Percentiles rank a stretch among this genome's conserved stretches.
Evolutionary conservation across 2,329 filamentous ascomycete genomes (phyloP).

Genomic region (Fusarium albidum): DNA sequence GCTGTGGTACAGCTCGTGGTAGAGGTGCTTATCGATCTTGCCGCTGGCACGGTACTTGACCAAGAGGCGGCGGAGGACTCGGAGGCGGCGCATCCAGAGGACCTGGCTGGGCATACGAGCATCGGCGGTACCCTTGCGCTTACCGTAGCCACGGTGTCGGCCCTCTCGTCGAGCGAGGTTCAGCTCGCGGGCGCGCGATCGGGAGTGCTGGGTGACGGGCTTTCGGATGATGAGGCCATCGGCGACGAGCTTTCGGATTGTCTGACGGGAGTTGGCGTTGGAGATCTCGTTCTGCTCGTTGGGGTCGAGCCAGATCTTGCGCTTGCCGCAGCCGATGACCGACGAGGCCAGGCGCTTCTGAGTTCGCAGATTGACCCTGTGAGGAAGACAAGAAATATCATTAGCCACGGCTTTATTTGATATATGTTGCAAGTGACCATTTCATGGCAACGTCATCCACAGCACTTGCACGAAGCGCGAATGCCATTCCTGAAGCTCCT

Average conservation of each 20-base stretch:
- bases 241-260: slow-evolving; percentile 98
- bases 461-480: slow-evolving; percentile 25
- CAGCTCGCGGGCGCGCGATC: slow-evolving; percentile 93
- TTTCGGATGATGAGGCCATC: slow-evolving; percentile 99
- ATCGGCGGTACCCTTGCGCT: slow-evolving; percentile 99
- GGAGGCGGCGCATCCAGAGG: slow-evolving; percentile 99
- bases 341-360: slow-evolving; percentile 99
- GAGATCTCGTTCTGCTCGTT: slow-evolving; percentile 99
- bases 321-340: slow-evolving; percentile 98
- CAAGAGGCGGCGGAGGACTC: slow-evolving; percentile 97
- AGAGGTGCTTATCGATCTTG: slow-evolving; percentile 99
- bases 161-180: slow-evolving; percentile 94
- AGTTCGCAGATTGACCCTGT: slow-evolving; percentile 98
- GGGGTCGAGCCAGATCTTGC: slow-evolving; percentile 99
- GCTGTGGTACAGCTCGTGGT: slow-evolving; percentile 99
- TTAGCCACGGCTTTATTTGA: slow-evolving; percentile 41
- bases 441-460: slow-evolving; percentile 29
- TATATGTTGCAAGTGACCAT: slow-evolving; percentile 15
- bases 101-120: slow-evolving; percentile 99
- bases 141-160: slow-evolving; percentile 99
- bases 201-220: slow-evolving; percentile 99
- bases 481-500: slow-evolving; percentile 22
- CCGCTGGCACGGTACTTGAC: slow-evolving; percentile 99
- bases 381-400: slow-evolving; percentile 27
- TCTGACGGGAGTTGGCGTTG: slow-evolving; percentile 99